These are phyloP conservation scores for Lindgomyces ingoldianus DNA, from an alignment of 495 filamentous ascomycete species.

Conservation along the genomic window DNA sequence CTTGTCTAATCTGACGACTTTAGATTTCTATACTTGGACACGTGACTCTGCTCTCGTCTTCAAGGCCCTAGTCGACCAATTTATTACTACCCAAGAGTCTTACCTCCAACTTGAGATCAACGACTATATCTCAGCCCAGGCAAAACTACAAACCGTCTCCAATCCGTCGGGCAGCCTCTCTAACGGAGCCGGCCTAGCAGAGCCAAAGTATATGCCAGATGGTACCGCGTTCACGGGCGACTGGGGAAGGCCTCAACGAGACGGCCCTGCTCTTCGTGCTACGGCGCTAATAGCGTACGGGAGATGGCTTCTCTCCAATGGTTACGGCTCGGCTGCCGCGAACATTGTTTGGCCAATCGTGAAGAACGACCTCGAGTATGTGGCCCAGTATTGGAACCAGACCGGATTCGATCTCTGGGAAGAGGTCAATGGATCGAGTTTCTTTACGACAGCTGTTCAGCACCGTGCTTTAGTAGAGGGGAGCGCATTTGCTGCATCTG, in stretches of 20 bases:
- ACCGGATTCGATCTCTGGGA: slow-evolving; percentile 74
- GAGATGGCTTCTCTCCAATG: slow-evolving; percentile 53
- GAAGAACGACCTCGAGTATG: slow-evolving; percentile 68
- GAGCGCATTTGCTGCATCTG: slow-evolving; percentile 54
- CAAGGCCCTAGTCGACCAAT: slow-evolving; percentile 61
- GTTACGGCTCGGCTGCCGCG: slow-evolving; percentile 49
- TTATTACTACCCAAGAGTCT: slow-evolving; percentile 54
- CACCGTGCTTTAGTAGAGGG: slow-evolving; percentile 65
- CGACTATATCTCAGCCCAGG: slow-evolving; percentile 58
- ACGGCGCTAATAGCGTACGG: slow-evolving; percentile 54
- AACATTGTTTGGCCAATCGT: slow-evolving; percentile 62
- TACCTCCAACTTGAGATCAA: slow-evolving; percentile 57
- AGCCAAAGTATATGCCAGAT: slow-evolving; percentile 64
- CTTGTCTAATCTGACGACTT: background rate
- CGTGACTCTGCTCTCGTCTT: slow-evolving; percentile 67
- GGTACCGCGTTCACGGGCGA: slow-evolving; percentile 59
- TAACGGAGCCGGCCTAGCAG: slow-evolving; percentile 51
- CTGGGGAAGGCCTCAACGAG: slow-evolving; percentile 72
- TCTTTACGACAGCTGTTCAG: slow-evolving; percentile 57
- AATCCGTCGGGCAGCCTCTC: slow-evolving; percentile 61
- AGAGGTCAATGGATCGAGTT: slow-evolving; percentile 63
- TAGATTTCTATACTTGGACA: slow-evolving; percentile 70
- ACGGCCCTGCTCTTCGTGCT: slow-evolving; percentile 69
- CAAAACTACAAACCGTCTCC: slow-evolving; percentile 60
- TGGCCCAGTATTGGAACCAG: slow-evolving; percentile 70